phyloP scores from a whole-genome alignment of 257 asterid species.

The Przewalskia tangutica region DNA sequence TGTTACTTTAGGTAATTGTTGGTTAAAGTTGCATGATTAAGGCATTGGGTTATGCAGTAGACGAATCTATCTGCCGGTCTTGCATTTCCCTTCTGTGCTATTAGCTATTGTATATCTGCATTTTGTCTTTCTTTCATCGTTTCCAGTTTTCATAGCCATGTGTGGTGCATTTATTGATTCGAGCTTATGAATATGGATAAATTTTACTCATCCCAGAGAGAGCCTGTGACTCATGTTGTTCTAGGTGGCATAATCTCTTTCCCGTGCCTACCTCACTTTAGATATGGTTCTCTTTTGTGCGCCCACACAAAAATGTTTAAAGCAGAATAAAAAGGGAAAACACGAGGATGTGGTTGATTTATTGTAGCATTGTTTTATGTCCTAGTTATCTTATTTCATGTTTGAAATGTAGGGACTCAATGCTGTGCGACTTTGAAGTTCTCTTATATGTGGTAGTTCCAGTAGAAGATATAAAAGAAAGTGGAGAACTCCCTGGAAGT shows the following conservation, averaged over 20 bases:
- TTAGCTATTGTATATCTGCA: not conserved
- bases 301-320: not conserved
- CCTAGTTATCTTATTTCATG: not conserved
- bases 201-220: not conserved
- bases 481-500: slow-evolving; percentile 26
- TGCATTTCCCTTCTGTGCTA: slow-evolving; percentile 1
- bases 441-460: slow-evolving; percentile 30
- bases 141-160: not conserved
- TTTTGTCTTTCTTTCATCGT: not conserved
- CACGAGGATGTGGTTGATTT: not conserved
- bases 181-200: not conserved
- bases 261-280: not conserved
- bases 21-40: not conserved
- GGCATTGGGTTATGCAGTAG: not conserved
- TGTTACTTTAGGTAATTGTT: not conserved
- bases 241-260: not conserved
- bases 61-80: not conserved
- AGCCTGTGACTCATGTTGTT: not conserved
- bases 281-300: not conserved
- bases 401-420: slow-evolving; percentile 9
- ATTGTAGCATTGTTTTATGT: not conserved
- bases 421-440: slow-evolving; percentile 35
- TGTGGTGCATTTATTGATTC: not conserved
- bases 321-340: not conserved
- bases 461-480: slow-evolving; percentile 13